A percentile compares a stretch with the other conserved stretches of the same genome.
Conservation (phyloP, 768 basidiomycete species). For the Calocybe cyanea region DNA sequence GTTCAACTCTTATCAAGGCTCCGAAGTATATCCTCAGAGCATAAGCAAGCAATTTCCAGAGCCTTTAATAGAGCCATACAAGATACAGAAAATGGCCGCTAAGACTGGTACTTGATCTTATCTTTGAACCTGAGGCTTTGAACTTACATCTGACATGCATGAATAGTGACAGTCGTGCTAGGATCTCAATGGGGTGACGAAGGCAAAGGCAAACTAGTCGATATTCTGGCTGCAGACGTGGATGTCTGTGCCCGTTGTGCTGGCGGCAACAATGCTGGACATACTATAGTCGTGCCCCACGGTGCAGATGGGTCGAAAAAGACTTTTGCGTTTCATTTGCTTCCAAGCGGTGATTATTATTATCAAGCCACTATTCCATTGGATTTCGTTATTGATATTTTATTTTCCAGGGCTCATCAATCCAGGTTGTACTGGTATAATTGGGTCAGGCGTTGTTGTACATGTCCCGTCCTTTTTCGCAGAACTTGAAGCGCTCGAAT, state of each 20-base stretch:
- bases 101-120: not conserved
- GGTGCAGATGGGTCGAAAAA: constrained; percentile 68
- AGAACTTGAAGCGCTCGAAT: constrained; percentile 83
- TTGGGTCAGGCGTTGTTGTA: constrained; percentile 95
- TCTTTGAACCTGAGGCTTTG: not conserved
- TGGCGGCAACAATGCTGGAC: constrained; percentile 98
- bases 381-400: not conserved
- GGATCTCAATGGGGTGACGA: constrained; percentile 93
- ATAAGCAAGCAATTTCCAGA: too few species aligned
- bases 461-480: constrained; percentile 93
- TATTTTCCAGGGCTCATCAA: constrained; percentile 70
- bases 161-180: constrained; percentile 74
- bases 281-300: constrained; percentile 88
- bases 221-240: constrained; percentile 84
- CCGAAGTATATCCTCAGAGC: too few species aligned
- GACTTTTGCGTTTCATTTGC: constrained; percentile 92
- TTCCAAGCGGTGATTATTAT: constrained; percentile 72
- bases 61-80: too few species aligned
- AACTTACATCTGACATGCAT: too few species aligned
- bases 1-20: too few species aligned
- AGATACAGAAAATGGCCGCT: too few species aligned
- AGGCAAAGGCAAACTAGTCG: constrained; percentile 94
- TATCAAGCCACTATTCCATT: constrained; percentile 1
- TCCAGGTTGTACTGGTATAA: constrained; percentile 77
- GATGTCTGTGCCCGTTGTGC: constrained; percentile 97